These are phyloP conservation scores for Yarrowia sp. DNA, from an alignment of 805 yeast species.

Conservation along the genomic window DNA sequence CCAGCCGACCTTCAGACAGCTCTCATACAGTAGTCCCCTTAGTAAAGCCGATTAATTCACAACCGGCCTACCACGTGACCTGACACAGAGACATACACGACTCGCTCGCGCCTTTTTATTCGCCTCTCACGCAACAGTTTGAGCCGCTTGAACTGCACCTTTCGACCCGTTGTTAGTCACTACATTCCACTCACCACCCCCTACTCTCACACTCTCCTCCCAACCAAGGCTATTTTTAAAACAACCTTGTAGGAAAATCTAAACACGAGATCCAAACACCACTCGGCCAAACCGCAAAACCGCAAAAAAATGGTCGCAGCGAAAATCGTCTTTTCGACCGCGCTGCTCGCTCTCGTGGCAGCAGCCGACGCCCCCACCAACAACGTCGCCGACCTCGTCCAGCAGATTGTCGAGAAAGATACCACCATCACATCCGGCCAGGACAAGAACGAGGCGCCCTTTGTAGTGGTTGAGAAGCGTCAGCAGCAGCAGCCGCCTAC, in stretches of 20 bases:
- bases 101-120: no score
- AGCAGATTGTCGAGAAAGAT: constrained; percentile 10
- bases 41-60: not conserved
- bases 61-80: not conserved
- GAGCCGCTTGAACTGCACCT: not conserved
- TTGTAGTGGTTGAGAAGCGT: constrained; percentile 8
- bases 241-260: constrained; percentile 17
- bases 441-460: not conserved
- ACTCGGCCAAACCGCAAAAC: not conserved
- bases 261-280: constrained; percentile 8
- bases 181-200: not conserved
- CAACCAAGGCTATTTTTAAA: constrained; percentile 16
- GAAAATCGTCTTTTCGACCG: constrained; percentile 3
- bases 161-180: not conserved
- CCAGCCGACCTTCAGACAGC: no score
- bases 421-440: not conserved
- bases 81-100: no score
- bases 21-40: not conserved
- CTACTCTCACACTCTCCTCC: not conserved
- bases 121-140: no score
- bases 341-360: constrained; percentile 1
- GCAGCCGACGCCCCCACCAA: not conserved
- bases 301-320: not conserved
- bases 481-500: not conserved
- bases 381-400: constrained; percentile 20